Evolutionary conservation across 306 rosid species (phyloP).

Genomic region (Fragaria iinumae): DNA sequence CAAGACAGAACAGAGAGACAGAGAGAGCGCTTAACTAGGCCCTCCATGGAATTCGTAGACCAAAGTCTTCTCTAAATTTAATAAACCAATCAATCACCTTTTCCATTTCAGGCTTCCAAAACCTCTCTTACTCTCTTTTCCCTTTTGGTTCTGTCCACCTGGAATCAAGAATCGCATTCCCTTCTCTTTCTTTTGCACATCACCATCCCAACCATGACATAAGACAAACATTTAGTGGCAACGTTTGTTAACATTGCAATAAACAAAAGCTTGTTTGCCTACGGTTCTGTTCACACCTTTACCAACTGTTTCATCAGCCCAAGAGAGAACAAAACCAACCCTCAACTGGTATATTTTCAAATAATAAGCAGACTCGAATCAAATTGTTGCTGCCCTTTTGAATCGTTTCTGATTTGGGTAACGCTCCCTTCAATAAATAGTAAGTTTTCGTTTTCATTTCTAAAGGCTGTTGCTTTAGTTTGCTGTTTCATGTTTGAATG

Average conservation of each 20-base stretch:
- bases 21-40: constrained; percentile 13
- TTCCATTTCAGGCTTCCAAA: not conserved
- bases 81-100: constrained; percentile 12
- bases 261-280: not conserved
- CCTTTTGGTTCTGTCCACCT: constrained; percentile 11
- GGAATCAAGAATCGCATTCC: constrained; percentile 23
- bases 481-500: constrained; percentile 1
- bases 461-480: constrained; percentile 8
- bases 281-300: constrained; percentile 29
- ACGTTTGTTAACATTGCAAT: constrained; percentile 17
- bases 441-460: constrained; percentile 24
- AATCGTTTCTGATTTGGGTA: constrained; percentile 27
- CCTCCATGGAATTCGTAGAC: constrained; percentile 15
- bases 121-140: not conserved
- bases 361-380: constrained; percentile 13
- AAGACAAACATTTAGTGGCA: constrained; percentile 35
- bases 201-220: constrained; percentile 25
- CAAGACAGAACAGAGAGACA: constrained; percentile 2
- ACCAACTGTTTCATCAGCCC: constrained; percentile 24
- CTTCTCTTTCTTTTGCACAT: constrained; percentile 16
- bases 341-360: constrained; percentile 27
- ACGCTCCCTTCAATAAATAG: constrained; percentile 7
- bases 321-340: constrained; percentile 34
- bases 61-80: constrained; percentile 18
- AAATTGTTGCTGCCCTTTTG: constrained; percentile 28